Evolutionary conservation across 1,284 basidiomycete genomes (phyloP), one percentile per base, ranked within the genome.

Genomic region (Clitocybe nebularis): DNA sequence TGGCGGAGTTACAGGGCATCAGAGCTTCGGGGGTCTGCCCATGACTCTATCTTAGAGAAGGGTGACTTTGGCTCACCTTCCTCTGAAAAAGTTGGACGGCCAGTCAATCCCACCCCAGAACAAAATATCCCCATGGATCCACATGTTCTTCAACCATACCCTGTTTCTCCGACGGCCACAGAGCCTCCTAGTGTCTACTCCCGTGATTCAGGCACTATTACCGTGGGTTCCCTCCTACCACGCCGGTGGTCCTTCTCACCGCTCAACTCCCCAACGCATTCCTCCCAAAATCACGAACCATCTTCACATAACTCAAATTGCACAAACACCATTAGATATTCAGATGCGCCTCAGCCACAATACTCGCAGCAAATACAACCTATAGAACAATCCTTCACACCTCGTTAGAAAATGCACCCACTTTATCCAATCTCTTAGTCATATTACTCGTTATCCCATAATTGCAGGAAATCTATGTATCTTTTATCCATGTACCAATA

Each of bases 41-140:
- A 17, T 34, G 51, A 11, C 39, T 50, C 45, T 20, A 61, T 62
- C 47, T 19, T 63, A 26, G 63, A 67, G 26, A 63, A 64, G 46
- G 61, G 49, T 6, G 41, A 33, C 20, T 26, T 36, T 21, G 16
- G 16, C 40, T 39, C 26, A 45, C 46, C 44, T 41, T 57, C 44
- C 23, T 54, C 52, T 41, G 50, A 50, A 13, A 41, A 45, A 9
- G 50, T 61, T 23, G 46, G 47, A 14, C 68, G 77, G 26, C 75
- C 78, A 1, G 53, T 61, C 28, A 81, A 81, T 48, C 78, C 80
- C 0, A 78, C 77, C 1, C 77, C 78, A 9, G 65, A 75, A 32
- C 64, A 67, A 24, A 72, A 67, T 35, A 49, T 69, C 10, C 66
- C 67, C 1, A 53, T 71, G 6, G 73, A 75, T 49, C 63, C 67